Evolutionary conservation across 345 rosid genomes (phyloP).

Genomic region (Bruguiera parviflora): DNA sequence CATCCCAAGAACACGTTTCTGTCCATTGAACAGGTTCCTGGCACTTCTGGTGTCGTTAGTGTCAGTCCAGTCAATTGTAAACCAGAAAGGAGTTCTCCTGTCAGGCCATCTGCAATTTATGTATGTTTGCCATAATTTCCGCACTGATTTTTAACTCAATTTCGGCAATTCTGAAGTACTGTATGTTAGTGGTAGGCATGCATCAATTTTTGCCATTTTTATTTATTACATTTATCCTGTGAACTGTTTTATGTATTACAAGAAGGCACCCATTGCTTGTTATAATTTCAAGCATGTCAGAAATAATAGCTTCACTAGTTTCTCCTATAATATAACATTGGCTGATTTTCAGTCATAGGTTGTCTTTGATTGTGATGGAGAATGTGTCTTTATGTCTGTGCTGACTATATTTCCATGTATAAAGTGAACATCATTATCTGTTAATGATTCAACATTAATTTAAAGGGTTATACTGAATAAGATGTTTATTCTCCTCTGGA

Average conservation of each 20-base stretch:
- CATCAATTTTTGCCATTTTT: background rate
- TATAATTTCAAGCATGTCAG: background rate
- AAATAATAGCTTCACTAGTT: background rate
- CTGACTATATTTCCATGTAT: background rate
- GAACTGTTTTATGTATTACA: too few relatives aligned
- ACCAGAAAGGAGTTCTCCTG: constrained; percentile 85
- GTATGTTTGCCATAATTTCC: constrained; percentile 33
- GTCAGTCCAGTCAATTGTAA: constrained; percentile 59
- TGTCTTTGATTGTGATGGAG: background rate
- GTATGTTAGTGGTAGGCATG: background rate
- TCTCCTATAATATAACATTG: background rate
- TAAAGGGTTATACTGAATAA: constrained; percentile 1
- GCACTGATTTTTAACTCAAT: background rate
- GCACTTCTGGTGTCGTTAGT: constrained; percentile 45
- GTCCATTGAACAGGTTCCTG: constrained; percentile 51
- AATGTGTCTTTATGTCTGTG: background rate
- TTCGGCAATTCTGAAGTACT: background rate
- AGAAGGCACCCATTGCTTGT: too few relatives aligned
- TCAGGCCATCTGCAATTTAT: constrained; percentile 55
- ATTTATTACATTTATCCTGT: too few relatives aligned
- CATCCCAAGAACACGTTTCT: constrained; percentile 13
- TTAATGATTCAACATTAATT: background rate
- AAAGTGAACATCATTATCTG: constrained; percentile 3
- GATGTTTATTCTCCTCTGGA: constrained; percentile 4
- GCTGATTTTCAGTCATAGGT: background rate